phyloP scores from a whole-genome alignment of 1,284 basidiomycete species.

The Coniophora puteana region DNA sequence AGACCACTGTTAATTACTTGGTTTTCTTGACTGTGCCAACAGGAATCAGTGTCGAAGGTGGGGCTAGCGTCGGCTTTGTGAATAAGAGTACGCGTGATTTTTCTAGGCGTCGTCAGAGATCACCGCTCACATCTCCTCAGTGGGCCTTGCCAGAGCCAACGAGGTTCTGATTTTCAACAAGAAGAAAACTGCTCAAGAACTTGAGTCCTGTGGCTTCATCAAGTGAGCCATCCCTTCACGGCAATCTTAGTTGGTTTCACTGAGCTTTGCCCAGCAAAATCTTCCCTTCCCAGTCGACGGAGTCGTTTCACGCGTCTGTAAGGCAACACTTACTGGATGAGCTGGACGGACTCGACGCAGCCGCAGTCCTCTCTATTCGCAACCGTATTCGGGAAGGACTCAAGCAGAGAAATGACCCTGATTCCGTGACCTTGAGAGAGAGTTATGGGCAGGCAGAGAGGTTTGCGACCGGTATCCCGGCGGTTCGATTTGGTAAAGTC shows the following conservation, averaged over 20 bases:
- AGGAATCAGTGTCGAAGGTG: conserved; percentile 65
- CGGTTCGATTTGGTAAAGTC: conserved; percentile 50
- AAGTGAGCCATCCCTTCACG: conserved; percentile 43
- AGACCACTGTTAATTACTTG: conserved; percentile 6
- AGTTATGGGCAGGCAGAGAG: conserved; percentile 65
- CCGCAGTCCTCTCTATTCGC: conserved; percentile 51
- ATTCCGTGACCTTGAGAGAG: conserved; percentile 64
- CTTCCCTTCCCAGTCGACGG: conserved; percentile 47
- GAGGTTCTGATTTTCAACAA: conserved; percentile 67
- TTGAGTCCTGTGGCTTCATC: conserved; percentile 58
- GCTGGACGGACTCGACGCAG: conserved; percentile 50
- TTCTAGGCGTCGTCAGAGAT: not conserved
- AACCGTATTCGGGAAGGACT: conserved; percentile 51
- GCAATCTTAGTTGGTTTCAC: not conserved
- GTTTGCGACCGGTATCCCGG: conserved; percentile 57
- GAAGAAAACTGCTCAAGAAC: conserved; percentile 57
- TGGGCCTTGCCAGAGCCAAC: conserved; percentile 65
- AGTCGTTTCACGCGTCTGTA: conserved; percentile 52
- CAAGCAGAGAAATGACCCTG: conserved; percentile 60
- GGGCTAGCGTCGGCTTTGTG: conserved; percentile 63
- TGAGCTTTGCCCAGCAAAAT: conserved; percentile 43
- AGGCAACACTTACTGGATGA: conserved; percentile 45
- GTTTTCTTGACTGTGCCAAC: not conserved
- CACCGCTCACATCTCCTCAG: conserved; percentile 28
- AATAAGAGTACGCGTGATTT: conserved; percentile 48